Evolutionary conservation across 2,329 filamentous ascomycete genomes (phyloP), one percentile per base, ranked within the genome.

Genomic region (Ophiostoma piceae): DNA sequence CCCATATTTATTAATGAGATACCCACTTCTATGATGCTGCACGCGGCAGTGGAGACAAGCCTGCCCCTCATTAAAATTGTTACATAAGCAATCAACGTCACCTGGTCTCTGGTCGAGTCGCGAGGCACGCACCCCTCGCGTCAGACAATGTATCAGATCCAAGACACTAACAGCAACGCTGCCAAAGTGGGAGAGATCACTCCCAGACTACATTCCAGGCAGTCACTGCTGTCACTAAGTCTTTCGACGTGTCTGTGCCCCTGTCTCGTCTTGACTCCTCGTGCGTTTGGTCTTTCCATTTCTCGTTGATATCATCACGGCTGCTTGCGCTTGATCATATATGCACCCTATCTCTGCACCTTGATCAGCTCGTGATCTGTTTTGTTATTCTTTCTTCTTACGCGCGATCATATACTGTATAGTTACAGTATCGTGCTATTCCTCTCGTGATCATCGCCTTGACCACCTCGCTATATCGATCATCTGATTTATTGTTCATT

Each of bases 11-110:
- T 35, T 8, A 35, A 35, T 35, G 7, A 51, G 47, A 41, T 41
- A 11, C 9, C 22, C 51, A 22, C 22, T 12, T 26, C 9, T 54
- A 57, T 57, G 9, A 29, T 14, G 12, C 22, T n/a, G 12, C 51
- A 57, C 51, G 51, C 51, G n/a, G n/a, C 51, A 57, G 51, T 57
- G 51, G 51, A 26, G 51, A 26, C 51, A 57, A 3, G n/a, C 51
- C 9, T 57, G 51, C 51, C 51, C 51, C 51, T 57, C 51, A 19
- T 47, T 29, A 29, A 12, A 9, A 2, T 35, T 54, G n/a, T 57
- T 57, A 57, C 9, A 14, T 57, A 57, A 57, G 7, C 51, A 57
- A 4, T 9, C 7, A 57, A 57, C 51, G 51, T 57, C 51, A 57
- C 51, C 22, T 26, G 51, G 51, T 57, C 51, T 57, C 47, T 22